Evolutionary conservation across 306 rosid genomes (phyloP).

Genomic region (Lathyrus oleraceus): DNA sequence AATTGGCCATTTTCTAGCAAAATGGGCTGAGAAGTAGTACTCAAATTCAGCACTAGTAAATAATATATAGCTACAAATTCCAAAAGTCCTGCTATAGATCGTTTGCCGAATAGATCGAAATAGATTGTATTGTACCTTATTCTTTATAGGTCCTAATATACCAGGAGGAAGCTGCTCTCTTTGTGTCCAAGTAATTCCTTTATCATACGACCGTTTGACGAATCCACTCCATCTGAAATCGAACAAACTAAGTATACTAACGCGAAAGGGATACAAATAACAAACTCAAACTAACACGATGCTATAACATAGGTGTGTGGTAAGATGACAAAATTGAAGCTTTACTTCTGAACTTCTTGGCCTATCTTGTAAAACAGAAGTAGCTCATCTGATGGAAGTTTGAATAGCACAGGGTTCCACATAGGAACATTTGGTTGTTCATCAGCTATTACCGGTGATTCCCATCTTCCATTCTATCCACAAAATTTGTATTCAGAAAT

Average conservation of each 20-base stretch:
- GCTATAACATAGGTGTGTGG: not conserved
- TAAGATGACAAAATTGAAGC: constrained; percentile 25
- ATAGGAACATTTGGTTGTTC: constrained; percentile 74
- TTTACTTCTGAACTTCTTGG: constrained; percentile 81
- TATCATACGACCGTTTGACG: constrained; percentile 80
- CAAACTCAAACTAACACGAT: constrained; percentile 9
- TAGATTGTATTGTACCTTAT: constrained; percentile 60
- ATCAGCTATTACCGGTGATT: constrained; percentile 68
- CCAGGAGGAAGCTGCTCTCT: constrained; percentile 99
- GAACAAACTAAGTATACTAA: constrained; percentile 20
- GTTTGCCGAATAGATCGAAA: not conserved
- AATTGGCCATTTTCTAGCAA: constrained; percentile 72
- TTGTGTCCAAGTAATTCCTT: constrained; percentile 71
- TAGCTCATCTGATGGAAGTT: constrained; percentile 79
- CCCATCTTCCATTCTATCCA: constrained; percentile 73
- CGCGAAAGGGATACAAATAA: constrained; percentile 4
- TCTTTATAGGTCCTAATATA: constrained; percentile 94
- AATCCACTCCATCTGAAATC: constrained; percentile 87
- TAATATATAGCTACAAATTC: too few relatives aligned
- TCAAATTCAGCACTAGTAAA: constrained; percentile 21
- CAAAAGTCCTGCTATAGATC: too few relatives aligned
- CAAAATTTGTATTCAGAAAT: constrained; percentile 30
- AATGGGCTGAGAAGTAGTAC: constrained; percentile 66
- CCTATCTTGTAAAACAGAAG: constrained; percentile 89
- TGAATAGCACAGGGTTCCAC: constrained; percentile 95